These are phyloP conservation scores for Psilocybe azurescens DNA, from an alignment of 768 basidiomycete species.

Conservation along the genomic window DNA sequence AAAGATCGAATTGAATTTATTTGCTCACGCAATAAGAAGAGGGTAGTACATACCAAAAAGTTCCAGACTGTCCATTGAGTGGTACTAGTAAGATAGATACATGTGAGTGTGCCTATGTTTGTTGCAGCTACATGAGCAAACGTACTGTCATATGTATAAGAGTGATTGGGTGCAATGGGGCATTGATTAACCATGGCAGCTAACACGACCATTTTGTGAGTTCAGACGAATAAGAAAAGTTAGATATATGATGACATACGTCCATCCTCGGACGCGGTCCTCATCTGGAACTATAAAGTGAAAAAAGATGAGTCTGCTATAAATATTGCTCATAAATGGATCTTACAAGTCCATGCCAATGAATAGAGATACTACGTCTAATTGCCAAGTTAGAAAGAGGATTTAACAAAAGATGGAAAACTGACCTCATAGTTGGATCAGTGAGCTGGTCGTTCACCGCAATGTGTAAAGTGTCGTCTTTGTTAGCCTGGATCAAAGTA, in stretches of 20 bases:
- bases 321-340: too few relatives aligned
- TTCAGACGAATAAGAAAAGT: neutral
- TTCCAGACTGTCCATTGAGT: constrained; percentile 32
- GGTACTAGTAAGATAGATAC: constrained; percentile 15
- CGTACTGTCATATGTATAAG: constrained; percentile 31
- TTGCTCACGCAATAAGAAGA: neutral
- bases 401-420: neutral
- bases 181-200: constrained; percentile 35
- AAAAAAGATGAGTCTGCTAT: too few relatives aligned
- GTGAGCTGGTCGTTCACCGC: constrained; percentile 36
- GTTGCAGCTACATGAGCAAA: neutral
- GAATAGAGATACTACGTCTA: constrained; percentile 36
- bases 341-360: constrained; percentile 39
- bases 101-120: neutral
- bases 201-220: neutral
- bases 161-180: constrained; percentile 33
- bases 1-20: neutral
- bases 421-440: constrained; percentile 37
- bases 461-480: constrained; percentile 39
- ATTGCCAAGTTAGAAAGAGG: too few relatives aligned
- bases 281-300: constrained; percentile 40
- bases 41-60: constrained; percentile 31
- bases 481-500: constrained; percentile 43
- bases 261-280: constrained; percentile 52
- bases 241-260: constrained; percentile 19